Base-by-base conservation (phyloP, 176 grass and related monocot genomes). In the Cenchrus americanus region DNA sequence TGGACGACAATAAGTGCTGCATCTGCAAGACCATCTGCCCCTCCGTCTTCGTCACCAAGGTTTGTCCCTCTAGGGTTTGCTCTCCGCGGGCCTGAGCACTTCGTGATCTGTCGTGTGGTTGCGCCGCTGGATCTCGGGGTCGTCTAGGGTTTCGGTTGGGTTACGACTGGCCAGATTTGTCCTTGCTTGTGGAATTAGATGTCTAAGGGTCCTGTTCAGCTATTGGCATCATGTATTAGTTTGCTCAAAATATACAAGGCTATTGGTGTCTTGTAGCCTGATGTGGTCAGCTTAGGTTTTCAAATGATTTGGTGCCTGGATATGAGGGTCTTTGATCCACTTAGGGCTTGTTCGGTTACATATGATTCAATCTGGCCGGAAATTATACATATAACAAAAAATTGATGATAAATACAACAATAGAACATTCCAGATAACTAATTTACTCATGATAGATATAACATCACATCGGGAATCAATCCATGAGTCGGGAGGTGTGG, bases 1-100 rank as follows among this genome's bases (percentile, higher is more conserved):
- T 99, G 51, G 74, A 80, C 21, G 93, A 99, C 40, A 61, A 54
- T 14, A 82, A 83, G 14, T 99, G 96, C 82, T 99, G 96, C 89
- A 96, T 96, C 76, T 99, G 96, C 89, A 99, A 96, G 86, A 90
- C 89, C 40, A 48, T 86, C 26, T 96, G 91, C 86, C 46, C 91
- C 48, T 67, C 53, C 68, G 81, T 96, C 54, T 99, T 96, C 59
- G 61, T 96, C 48, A 99, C 96, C 40, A 99, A 92, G 96, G 96
- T 95, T 46, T n/a, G 67, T 60, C 18, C 22, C 50, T 53, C 79
- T 63, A 62, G 21, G 74, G 21, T 61, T 66, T 68, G 5, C 17
- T 32, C 23, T 14, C 27, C 9, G 43, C 17, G 43, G 69, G 24
- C 62, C 2, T 42, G 17, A 17, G 43, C 12, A 15, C 14, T 67